Conservation (phyloP, 1,139 yeast genomes). For the Yamadazyma conglobata region DNA sequence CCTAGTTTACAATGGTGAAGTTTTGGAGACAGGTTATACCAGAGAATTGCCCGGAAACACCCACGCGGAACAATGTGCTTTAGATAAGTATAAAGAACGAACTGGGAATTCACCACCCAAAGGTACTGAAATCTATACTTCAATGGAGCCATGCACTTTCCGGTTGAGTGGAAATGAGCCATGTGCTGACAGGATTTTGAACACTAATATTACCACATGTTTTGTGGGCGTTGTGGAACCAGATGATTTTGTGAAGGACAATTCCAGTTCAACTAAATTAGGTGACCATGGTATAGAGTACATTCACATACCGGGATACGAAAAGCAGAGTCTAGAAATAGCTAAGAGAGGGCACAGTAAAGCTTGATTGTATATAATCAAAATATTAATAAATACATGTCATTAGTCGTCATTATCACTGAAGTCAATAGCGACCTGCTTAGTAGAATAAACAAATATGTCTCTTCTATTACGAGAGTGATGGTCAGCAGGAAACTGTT, state of each 20-base stretch:
- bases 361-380: no score
- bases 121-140: constrained; percentile 84
- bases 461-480: constrained; percentile 29
- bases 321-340: constrained; percentile 63
- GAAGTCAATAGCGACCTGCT: constrained; percentile 46
- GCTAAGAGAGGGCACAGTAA: constrained; percentile 83
- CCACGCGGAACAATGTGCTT: constrained; percentile 95
- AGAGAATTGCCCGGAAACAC: constrained; percentile 94
- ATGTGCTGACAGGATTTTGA: constrained; percentile 75
- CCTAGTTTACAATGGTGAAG: constrained; percentile 60
- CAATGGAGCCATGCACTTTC: constrained; percentile 96
- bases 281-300: constrained; percentile 61
- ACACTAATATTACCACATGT: constrained; percentile 58
- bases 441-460: constrained; percentile 56
- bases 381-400: constrained; percentile 1
- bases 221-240: constrained; percentile 95
- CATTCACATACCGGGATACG: constrained; percentile 80
- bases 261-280: constrained; percentile 59
- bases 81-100: constrained; percentile 61
- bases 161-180: constrained; percentile 89
- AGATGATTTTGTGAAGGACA: constrained; percentile 76
- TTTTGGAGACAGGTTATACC: constrained; percentile 79
- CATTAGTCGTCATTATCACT: constrained; percentile 15
- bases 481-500: constrained; percentile 4
- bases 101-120: constrained; percentile 48